A percentile compares a stretch with the other conserved stretches of the same genome.
Evolutionary conservation across 2,329 filamentous ascomycete species (phyloP).

Genomic region (Didymosphaeria variabile): DNA sequence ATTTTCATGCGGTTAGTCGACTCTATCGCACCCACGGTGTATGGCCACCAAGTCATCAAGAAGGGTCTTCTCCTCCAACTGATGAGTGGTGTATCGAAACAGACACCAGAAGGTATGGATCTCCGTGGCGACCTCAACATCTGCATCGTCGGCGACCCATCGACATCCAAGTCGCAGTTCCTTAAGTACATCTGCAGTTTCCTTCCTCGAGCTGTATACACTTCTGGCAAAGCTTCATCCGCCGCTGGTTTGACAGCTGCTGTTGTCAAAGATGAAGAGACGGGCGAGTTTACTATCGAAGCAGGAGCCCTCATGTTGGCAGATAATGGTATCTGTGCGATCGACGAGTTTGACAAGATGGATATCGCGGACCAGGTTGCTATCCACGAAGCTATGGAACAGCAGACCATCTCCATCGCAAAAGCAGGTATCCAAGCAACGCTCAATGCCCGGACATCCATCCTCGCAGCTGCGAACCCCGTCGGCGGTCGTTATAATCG

Average conservation of each 20-base stretch:
- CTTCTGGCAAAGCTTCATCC: constrained; percentile 95
- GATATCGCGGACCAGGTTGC: constrained; percentile 96
- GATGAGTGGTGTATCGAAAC: constrained; percentile 94
- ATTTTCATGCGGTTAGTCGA: constrained; percentile 94
- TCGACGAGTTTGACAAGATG: constrained; percentile 99
- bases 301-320: constrained; percentile 97
- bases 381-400: constrained; percentile 99
- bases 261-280: constrained; percentile 97
- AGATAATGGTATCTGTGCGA: constrained; percentile 95
- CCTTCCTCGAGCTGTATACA: constrained; percentile 96
- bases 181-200: constrained; percentile 98
- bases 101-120: constrained; percentile 92
- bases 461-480: constrained; percentile 94
- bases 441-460: constrained; percentile 92
- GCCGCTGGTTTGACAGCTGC: constrained; percentile 97
- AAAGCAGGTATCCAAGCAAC: constrained; percentile 99
- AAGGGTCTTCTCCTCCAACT: constrained; percentile 94
- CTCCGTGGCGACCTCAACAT: constrained; percentile 98
- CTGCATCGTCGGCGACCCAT: constrained; percentile 96
- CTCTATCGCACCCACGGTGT: constrained; percentile 95
- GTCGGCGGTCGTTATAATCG: constrained; percentile 97
- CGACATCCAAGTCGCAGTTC: constrained; percentile 97
- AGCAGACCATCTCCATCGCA: constrained; percentile 98
- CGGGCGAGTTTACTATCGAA: constrained; percentile 98
- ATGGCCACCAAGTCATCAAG: constrained; percentile 96